Conservation (phyloP, 1,284 basidiomycete species). For the Pulveroboletus sp. region DNA sequence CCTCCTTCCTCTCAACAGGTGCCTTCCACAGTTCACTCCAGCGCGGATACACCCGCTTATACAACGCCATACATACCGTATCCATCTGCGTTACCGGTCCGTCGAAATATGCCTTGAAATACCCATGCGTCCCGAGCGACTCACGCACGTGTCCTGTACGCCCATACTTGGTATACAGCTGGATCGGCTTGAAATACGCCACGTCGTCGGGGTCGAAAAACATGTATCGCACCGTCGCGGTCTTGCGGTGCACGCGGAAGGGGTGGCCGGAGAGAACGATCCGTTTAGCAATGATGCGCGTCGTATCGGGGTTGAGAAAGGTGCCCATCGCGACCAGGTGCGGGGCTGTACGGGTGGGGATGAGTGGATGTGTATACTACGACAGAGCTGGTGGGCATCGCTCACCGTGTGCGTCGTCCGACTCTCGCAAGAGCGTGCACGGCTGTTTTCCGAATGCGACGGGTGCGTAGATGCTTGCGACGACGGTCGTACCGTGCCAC, state of each 20-base stretch:
- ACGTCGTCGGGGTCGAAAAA: constrained; percentile 96
- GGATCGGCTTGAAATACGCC: constrained; percentile 91
- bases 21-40: constrained; percentile 65
- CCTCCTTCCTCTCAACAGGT: background rate
- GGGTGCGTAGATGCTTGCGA: constrained; percentile 89
- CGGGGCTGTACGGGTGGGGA: constrained; percentile 52
- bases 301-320: constrained; percentile 88
- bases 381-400: background rate
- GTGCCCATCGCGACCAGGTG: constrained; percentile 89
- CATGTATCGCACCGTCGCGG: constrained; percentile 97
- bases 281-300: constrained; percentile 89
- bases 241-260: constrained; percentile 97
- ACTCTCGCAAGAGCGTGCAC: constrained; percentile 74
- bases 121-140: constrained; percentile 96
- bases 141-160: constrained; percentile 91
- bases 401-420: constrained; percentile 59
- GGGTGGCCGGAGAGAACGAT: constrained; percentile 95
- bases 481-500: constrained; percentile 76
- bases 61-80: constrained; percentile 87
- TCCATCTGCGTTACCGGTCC: constrained; percentile 96
- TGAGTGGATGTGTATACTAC: too few species aligned
- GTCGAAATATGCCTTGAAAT: constrained; percentile 98
- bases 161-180: constrained; percentile 92
- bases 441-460: constrained; percentile 87
- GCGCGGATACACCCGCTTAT: constrained; percentile 89